These are phyloP conservation scores for Metschnikowia baotianmanensis DNA, from an alignment of 805 yeast species.

Conservation along the genomic window DNA sequence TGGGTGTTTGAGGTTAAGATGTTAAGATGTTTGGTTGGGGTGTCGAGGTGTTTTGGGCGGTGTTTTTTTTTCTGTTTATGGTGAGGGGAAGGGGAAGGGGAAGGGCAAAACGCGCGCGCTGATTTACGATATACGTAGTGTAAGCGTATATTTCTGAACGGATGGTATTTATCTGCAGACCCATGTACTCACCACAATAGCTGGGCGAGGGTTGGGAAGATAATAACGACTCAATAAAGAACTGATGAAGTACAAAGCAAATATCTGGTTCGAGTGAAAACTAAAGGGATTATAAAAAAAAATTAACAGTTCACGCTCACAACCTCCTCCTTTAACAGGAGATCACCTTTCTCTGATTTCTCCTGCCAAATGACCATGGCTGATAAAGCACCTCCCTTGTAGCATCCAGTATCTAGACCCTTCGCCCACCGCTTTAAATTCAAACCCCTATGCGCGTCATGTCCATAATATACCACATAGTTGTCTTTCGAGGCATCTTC, in stretches of 20 bases:
- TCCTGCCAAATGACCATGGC: slow-evolving; percentile 52
- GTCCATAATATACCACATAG: slow-evolving; percentile 73
- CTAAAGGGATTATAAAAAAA: not conserved
- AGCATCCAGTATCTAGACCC: slow-evolving; percentile 85
- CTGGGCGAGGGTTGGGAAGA: too few species aligned
- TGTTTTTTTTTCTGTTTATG: not conserved
- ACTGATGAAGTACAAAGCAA: not conserved
- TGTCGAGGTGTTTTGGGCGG: slow-evolving; percentile 6
- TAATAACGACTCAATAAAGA: too few species aligned
- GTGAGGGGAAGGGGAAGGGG: not conserved
- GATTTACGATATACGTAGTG: not conserved
- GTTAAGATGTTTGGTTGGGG: slow-evolving; percentile 8
- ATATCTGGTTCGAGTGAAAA: too few species aligned
- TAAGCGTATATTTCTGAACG: slow-evolving; percentile 3
- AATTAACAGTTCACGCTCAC: slow-evolving; percentile 14
- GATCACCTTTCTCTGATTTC: slow-evolving; percentile 5
- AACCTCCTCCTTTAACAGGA: slow-evolving; percentile 12
- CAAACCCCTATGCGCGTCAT: slow-evolving; percentile 80
- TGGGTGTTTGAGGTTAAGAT: slow-evolving; percentile 12
- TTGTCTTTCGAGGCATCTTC: slow-evolving; percentile 29
- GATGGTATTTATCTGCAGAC: not conserved
- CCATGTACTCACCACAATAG: not conserved
- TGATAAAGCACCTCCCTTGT: slow-evolving; percentile 64
- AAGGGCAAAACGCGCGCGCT: too few species aligned
- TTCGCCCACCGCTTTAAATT: slow-evolving; percentile 60